Conservation (phyloP, 129 eudicot genomes). For the Arctium minus region DNA sequence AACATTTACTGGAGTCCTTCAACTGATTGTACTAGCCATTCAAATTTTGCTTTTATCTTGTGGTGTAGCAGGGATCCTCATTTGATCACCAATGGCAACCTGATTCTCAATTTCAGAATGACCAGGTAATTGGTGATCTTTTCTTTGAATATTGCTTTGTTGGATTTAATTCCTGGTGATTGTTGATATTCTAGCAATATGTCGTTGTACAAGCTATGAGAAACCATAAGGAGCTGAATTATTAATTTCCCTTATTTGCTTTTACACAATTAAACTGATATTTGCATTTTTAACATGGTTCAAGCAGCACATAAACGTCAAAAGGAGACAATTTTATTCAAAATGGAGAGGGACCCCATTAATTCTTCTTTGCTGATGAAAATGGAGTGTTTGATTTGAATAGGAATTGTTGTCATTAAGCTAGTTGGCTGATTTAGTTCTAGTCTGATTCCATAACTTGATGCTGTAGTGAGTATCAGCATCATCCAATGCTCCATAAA, state of each 20-base stretch:
- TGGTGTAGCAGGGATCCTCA: conserved; percentile 44
- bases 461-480: too few relatives aligned
- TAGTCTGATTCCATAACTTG: too few relatives aligned
- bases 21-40: background rate
- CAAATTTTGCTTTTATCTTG: conserved; percentile 1
- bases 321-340: background rate
- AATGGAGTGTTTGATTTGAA: background rate
- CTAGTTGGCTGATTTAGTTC: background rate
- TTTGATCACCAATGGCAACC: conserved; percentile 67
- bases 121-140: conserved; percentile 49
- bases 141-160: background rate
- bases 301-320: background rate
- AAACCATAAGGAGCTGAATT: background rate
- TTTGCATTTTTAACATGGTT: background rate
- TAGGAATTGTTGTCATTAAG: background rate
- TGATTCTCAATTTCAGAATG: conserved; percentile 59
- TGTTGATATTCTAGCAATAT: background rate
- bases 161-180: background rate
- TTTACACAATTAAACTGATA: background rate
- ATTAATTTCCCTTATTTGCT: background rate
- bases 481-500: too few relatives aligned
- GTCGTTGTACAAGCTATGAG: background rate
- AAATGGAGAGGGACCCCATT: background rate
- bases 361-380: background rate
- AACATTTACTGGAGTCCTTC: conserved; percentile 2